Evolutionary conservation across 148 eudicot genomes (phyloP).

Genomic region (Cornus controversa): DNA sequence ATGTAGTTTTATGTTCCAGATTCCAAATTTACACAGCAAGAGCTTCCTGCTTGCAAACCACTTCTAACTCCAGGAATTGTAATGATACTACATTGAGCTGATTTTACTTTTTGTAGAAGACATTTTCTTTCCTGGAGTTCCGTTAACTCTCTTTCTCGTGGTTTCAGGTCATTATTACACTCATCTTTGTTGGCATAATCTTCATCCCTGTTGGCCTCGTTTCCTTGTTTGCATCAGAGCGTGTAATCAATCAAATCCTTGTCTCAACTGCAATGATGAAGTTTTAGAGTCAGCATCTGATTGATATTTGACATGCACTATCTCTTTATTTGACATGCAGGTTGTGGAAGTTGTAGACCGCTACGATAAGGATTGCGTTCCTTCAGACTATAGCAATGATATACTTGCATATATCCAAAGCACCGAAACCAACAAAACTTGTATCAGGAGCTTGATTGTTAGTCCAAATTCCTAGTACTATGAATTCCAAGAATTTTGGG

Average conservation of each 20-base stretch:
- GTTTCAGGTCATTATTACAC: slow-evolving; percentile 64
- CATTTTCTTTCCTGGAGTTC: background rate
- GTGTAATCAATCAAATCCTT: slow-evolving; percentile 32
- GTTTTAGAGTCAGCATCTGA: slow-evolving; percentile 10
- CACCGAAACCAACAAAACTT: slow-evolving; percentile 61
- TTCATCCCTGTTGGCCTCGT: slow-evolving; percentile 78
- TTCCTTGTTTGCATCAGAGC: slow-evolving; percentile 68
- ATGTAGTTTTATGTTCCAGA: slow-evolving; percentile 39
- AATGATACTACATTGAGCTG: slow-evolving; percentile 15
- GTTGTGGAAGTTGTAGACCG: slow-evolving; percentile 74
- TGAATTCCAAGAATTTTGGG: background rate
- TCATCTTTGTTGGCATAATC: slow-evolving; percentile 48
- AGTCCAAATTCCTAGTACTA: slow-evolving; percentile 24
- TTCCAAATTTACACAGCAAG: slow-evolving; percentile 87
- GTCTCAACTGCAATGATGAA: background rate
- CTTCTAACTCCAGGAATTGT: slow-evolving; percentile 80
- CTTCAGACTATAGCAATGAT: slow-evolving; percentile 24
- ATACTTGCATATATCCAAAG: slow-evolving; percentile 48
- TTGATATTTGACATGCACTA: slow-evolving; percentile 5
- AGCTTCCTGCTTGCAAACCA: slow-evolving; percentile 92
- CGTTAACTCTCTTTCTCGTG: background rate
- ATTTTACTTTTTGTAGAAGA: background rate
- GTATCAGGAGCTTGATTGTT: slow-evolving; percentile 53
- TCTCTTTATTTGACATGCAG: slow-evolving; percentile 32
- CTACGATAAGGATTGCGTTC: slow-evolving; percentile 68